A percentile compares a stretch with the other conserved stretches of the same genome.
These are phyloP conservation scores for Lolium perenne DNA, from an alignment of 176 grass and related monocot genomes.

Conservation along the genomic window DNA sequence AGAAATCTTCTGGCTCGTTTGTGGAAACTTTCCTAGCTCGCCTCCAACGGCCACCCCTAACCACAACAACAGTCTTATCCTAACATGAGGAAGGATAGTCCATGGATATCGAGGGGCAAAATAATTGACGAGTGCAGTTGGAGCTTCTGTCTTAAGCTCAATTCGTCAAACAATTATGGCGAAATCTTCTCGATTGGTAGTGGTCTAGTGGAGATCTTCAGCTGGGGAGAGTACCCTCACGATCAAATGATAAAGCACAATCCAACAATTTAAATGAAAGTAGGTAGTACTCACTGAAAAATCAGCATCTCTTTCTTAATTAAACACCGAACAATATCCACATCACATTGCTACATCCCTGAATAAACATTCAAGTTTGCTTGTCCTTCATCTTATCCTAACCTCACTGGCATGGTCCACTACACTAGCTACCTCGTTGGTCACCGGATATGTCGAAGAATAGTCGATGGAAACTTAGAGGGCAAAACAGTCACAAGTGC, in stretches of 20 bases:
- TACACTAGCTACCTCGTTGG: not conserved
- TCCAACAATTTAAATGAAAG: not conserved
- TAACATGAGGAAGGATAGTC: not conserved
- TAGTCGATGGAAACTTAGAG: not conserved
- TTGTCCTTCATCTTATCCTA: not conserved
- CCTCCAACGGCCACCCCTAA: not conserved
- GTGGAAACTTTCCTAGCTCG: not conserved
- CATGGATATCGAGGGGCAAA: no score
- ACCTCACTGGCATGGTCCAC: not conserved
- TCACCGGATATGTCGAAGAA: not conserved
- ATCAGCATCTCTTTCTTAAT: not conserved
- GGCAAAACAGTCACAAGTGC: no score
- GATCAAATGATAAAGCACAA: not conserved
- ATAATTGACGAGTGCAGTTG: not conserved
- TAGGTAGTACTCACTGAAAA: not conserved
- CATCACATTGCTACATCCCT: not conserved
- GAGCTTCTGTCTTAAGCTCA: not conserved
- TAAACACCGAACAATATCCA: not conserved
- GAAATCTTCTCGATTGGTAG: not conserved
- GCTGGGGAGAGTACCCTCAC: not conserved
- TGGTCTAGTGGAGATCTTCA: not conserved
- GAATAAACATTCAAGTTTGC: not conserved
- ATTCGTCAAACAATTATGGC: not conserved
- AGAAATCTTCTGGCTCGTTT: not conserved
- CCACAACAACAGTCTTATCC: not conserved